Percentiles rank a stretch among this genome's conserved stretches.
phyloP scores from a whole-genome alignment of 192 early-diverging fungal genomes.

The Coemansia erecta region DNA sequence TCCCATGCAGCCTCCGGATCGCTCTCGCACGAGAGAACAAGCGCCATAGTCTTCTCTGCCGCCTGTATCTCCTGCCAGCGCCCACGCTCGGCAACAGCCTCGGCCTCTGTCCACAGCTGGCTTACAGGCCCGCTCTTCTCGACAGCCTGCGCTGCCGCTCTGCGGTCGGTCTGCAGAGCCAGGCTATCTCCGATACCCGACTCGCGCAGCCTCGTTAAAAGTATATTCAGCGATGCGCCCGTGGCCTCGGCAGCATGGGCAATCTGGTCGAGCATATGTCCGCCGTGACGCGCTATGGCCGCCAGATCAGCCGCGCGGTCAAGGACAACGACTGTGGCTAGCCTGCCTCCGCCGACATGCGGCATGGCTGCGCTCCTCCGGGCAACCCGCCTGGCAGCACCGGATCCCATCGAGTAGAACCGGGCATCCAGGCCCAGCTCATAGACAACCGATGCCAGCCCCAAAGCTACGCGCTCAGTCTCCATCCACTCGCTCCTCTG shows the following conservation, averaged over 20 bases:
- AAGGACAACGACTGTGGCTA: constrained; percentile 34
- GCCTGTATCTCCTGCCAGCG: constrained; percentile 41
- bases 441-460: constrained; percentile 18
- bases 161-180: not conserved
- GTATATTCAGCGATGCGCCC: not conserved
- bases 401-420: constrained; percentile 44
- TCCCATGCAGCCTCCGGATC: constrained; percentile 48
- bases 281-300: constrained; percentile 29
- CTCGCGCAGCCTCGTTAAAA: not conserved
- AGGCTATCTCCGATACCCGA: not conserved
- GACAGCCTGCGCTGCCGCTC: not conserved
- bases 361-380: constrained; percentile 31
- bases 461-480: constrained; percentile 30
- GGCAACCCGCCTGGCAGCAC: constrained; percentile 17
- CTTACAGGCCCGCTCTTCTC: not conserved
- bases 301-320: constrained; percentile 43
- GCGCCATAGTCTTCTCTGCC: constrained; percentile 46
- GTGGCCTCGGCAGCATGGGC: constrained; percentile 12
- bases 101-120: constrained; percentile 6
- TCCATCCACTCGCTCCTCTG: constrained; percentile 10
- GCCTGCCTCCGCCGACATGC: not conserved
- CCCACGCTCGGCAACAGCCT: constrained; percentile 6
- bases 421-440: constrained; percentile 19
- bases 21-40: constrained; percentile 26
- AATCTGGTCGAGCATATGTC: constrained; percentile 31